These are phyloP conservation scores for Penicillium waksmanii DNA, from an alignment of 495 filamentous ascomycete species.

Conservation along the genomic window DNA sequence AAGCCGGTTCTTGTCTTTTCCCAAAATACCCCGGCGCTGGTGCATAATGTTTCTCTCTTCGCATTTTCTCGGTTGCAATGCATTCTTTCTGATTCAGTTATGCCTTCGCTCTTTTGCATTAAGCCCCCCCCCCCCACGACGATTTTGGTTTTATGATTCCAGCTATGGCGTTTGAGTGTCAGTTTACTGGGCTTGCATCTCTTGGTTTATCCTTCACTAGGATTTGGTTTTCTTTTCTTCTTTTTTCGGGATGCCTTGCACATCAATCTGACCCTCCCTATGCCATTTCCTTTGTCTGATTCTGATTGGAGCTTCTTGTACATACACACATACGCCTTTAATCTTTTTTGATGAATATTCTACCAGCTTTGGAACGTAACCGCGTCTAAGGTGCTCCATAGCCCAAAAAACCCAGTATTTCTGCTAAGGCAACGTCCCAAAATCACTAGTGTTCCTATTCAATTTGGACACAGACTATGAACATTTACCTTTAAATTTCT, in stretches of 20 bases:
- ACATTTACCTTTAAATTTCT: too few relatives aligned
- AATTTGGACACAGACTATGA: too few relatives aligned
- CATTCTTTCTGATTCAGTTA: constrained; percentile 2
- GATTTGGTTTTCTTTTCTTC: background rate
- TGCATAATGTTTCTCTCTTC: constrained; percentile 24
- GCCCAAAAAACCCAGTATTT: too few relatives aligned
- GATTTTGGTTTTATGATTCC: constrained; percentile 11
- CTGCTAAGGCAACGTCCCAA: too few relatives aligned
- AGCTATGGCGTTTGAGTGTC: constrained; percentile 18
- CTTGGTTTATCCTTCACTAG: background rate
- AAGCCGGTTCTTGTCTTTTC: constrained; percentile 26
- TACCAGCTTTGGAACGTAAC: too few relatives aligned
- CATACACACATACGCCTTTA: constrained; percentile 1
- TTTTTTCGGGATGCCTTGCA: constrained; percentile 4
- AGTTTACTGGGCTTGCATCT: constrained; percentile 4
- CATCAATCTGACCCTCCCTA: constrained; percentile 6
- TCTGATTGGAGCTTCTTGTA: constrained; percentile 2
- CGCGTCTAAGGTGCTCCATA: too few relatives aligned
- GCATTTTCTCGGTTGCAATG: constrained; percentile 7
- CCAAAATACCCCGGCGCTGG: constrained; percentile 33
- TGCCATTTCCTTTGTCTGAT: constrained; percentile 5
- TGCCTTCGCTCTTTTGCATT: constrained; percentile 18
- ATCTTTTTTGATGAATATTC: background rate
- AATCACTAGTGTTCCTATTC: too few relatives aligned
- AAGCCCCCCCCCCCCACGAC: constrained; percentile 12